Evolutionary conservation across 148 eudicot species (phyloP).

Genomic region (Linanthus parryae): DNA sequence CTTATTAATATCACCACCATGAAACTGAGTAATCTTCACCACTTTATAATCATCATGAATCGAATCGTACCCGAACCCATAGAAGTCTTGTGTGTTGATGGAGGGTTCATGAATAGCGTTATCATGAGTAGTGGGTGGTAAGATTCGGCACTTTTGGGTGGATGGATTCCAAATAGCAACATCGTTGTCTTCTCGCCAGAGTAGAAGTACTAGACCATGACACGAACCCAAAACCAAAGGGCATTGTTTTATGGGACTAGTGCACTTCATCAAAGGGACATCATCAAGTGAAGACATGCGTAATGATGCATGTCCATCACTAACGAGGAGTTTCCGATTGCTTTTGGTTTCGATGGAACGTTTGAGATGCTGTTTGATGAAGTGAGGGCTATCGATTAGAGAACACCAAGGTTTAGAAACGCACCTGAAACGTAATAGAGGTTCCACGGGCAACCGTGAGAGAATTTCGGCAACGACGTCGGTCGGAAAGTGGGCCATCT

Average conservation of each 20-base stretch:
- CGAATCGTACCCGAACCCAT: background rate
- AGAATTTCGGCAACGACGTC: too few species aligned
- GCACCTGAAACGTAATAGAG: background rate
- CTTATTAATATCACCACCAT: too few species aligned
- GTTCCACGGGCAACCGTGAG: too few species aligned
- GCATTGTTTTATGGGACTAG: background rate
- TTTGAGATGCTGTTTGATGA: background rate
- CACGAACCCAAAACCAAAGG: background rate
- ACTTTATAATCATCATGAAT: slow-evolving; percentile 1
- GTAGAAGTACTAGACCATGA: background rate
- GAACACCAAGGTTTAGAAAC: background rate
- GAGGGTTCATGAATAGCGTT: too few species aligned
- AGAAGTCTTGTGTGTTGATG: background rate
- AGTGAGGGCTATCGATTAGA: background rate
- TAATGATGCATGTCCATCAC: background rate
- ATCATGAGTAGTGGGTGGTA: background rate
- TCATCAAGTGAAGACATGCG: background rate
- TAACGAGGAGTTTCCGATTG: background rate
- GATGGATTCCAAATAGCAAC: background rate
- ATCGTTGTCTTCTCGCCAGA: background rate
- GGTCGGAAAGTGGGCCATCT: too few species aligned
- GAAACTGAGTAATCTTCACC: background rate
- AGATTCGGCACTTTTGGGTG: background rate
- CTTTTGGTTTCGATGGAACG: background rate
- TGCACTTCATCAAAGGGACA: background rate